Conservation (phyloP, 257 asterid genomes). For the Nicotiana sylvestris region DNA sequence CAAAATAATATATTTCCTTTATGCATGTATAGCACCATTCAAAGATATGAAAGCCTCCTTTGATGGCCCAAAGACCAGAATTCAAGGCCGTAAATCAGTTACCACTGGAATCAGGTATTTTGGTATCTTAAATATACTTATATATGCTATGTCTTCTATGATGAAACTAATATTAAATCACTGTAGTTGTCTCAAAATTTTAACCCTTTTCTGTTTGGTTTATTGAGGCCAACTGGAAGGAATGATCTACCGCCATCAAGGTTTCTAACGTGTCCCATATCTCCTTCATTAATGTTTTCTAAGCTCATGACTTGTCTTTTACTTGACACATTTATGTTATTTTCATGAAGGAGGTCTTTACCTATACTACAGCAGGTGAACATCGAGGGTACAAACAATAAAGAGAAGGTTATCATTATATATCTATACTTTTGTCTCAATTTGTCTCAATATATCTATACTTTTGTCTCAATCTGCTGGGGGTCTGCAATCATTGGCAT, state of each 20-base stretch:
- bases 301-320: slow-evolving; percentile 22
- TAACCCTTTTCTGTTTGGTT: slow-evolving; percentile 19
- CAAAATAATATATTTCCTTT: slow-evolving; percentile 5
- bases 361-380: slow-evolving; percentile 5
- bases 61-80: slow-evolving; percentile 33
- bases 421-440: slow-evolving; percentile 6
- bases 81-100: slow-evolving; percentile 37
- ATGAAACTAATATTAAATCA: neutral
- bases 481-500: neutral
- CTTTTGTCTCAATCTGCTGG: neutral
- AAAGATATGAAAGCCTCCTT: slow-evolving; percentile 34
- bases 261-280: slow-evolving; percentile 22
- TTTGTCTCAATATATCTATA: neutral
- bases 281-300: slow-evolving; percentile 9
- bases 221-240: slow-evolving; percentile 46
- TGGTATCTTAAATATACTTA: neutral
- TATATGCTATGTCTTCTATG: neutral
- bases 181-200: neutral
- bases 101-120: slow-evolving; percentile 42
- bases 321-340: slow-evolving; percentile 21
- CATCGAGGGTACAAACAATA: neutral
- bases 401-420: slow-evolving; percentile 15
- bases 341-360: slow-evolving; percentile 12
- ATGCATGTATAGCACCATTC: slow-evolving; percentile 30
- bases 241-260: slow-evolving; percentile 49